phyloP scores from a whole-genome alignment of 75 land plant species.

The Azolla pinnata region DNA sequence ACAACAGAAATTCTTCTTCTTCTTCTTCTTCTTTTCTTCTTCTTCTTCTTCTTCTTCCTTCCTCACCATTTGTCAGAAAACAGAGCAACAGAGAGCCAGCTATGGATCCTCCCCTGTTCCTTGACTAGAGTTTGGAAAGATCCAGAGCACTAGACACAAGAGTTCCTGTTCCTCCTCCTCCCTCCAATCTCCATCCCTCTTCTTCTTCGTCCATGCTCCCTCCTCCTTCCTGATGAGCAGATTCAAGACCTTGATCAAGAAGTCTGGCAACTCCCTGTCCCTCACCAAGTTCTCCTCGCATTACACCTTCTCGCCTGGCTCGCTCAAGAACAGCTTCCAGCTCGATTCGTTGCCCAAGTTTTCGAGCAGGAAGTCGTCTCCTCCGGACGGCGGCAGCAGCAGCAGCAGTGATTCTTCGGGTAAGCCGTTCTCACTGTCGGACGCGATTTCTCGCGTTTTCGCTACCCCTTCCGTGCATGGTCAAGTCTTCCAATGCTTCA shows the following conservation, averaged over 20 bases:
- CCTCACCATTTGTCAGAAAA: no score
- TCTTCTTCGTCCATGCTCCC: background rate
- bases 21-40: no score
- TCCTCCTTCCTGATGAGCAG: background rate
- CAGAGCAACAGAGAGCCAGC: no score
- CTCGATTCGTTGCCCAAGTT: background rate
- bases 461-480: conserved; percentile 53
- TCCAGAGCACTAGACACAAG: no score
- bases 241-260: background rate
- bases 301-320: background rate
- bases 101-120: no score
- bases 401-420: background rate
- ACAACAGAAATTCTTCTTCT: no score
- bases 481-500: conserved; percentile 39
- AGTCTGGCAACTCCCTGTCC: background rate
- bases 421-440: conserved; percentile 38
- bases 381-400: background rate
- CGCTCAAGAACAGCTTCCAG: background rate
- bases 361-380: background rate
- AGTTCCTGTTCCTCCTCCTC: no score
- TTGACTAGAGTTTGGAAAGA: no score
- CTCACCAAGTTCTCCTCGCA: background rate
- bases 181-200: no score
- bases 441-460: conserved; percentile 40
- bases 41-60: no score